Evolutionary conservation across 805 yeast species (phyloP).

Genomic region (Starmerella scarabaei): DNA sequence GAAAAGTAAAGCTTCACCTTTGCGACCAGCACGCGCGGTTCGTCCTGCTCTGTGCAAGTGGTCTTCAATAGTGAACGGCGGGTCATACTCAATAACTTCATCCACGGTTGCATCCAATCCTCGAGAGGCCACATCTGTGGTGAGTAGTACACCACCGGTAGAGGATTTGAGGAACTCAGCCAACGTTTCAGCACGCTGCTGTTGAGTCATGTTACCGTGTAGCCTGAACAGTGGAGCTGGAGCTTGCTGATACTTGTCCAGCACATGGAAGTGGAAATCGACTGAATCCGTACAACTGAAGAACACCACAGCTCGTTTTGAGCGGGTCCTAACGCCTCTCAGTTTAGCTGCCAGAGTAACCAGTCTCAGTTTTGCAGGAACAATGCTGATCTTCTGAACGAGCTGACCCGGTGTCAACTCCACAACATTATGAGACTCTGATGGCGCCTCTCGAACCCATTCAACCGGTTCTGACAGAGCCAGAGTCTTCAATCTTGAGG

Average conservation of each 20-base stretch:
- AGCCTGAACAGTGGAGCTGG: constrained; percentile 45
- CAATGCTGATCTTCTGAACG: constrained; percentile 62
- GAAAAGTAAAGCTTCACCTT: constrained; percentile 66
- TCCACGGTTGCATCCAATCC: constrained; percentile 87
- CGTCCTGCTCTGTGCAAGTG: constrained; percentile 95
- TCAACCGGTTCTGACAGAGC: constrained; percentile 56
- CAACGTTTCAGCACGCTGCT: constrained; percentile 64
- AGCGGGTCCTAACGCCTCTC: constrained; percentile 31
- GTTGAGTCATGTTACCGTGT: constrained; percentile 87
- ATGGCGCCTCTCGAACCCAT: constrained; percentile 39
- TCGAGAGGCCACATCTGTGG: constrained; percentile 97
- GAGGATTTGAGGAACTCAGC: constrained; percentile 30
- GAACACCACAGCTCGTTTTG: constrained; percentile 48
- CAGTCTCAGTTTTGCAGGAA: constrained; percentile 82
- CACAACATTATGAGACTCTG: background rate
- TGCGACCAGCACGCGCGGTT: constrained; percentile 92
- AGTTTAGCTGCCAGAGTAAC: constrained; percentile 65
- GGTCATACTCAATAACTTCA: constrained; percentile 82
- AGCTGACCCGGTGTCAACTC: constrained; percentile 80
- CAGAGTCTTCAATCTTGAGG: constrained; percentile 65
- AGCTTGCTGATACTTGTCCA: constrained; percentile 46
- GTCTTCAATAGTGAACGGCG: constrained; percentile 88
- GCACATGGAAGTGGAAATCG: constrained; percentile 71
- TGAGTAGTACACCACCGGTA: constrained; percentile 46
- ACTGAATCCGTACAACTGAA: constrained; percentile 95